Base-by-base conservation (phyloP, 2,329 filamentous ascomycete species). In the Claviceps sp. region DNA sequence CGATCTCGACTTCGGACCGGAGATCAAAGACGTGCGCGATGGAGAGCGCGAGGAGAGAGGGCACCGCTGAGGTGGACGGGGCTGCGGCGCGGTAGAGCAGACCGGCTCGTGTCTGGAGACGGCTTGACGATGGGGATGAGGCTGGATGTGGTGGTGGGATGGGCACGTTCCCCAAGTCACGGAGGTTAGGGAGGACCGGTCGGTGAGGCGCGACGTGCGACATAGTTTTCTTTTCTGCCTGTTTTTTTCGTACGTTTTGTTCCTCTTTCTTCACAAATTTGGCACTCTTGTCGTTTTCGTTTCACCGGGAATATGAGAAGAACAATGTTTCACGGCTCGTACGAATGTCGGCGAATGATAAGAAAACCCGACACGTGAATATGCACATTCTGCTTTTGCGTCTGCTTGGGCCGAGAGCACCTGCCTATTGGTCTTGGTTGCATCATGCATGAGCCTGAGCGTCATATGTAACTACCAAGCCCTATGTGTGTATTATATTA, bases 11-110 rank as follows among this genome's bases (percentile, higher is more conserved):
- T n/a, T 67, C 65, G 26, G 79, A 84, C 51, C 86, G 76, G 9
- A 89, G 70, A 67, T 89, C 85, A 63, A 82, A 89, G 50, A 86
- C 75, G 56, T 75, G 72, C 24, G 70, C 74, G 57, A 91, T 77
- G n/a, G 77, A 75, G 50, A 87, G 69, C 5, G 64, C 58, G 34
- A 70, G 71, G 54, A 86, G 70, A 44, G 68, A 71, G 7, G 66
- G 60, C 6, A 78, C 65, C 16, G 82, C 82, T 24, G 72, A 67
- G 26, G 72, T 63, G 1, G 78, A 79, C 20, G 57, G 79, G 57
- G 88, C 84, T 2, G 82, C 85, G 48, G 81, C 81, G 52, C 87
- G 82, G 67, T 79, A 90, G 55, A 88, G 67, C 37, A 84, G 60
- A 44, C 73, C 72, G 20, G 70, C 68, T 30, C 76, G 75, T 53